Evolutionary conservation across 2,329 filamentous ascomycete genomes (phyloP).

Genomic region (Fusarium metavorans): DNA sequence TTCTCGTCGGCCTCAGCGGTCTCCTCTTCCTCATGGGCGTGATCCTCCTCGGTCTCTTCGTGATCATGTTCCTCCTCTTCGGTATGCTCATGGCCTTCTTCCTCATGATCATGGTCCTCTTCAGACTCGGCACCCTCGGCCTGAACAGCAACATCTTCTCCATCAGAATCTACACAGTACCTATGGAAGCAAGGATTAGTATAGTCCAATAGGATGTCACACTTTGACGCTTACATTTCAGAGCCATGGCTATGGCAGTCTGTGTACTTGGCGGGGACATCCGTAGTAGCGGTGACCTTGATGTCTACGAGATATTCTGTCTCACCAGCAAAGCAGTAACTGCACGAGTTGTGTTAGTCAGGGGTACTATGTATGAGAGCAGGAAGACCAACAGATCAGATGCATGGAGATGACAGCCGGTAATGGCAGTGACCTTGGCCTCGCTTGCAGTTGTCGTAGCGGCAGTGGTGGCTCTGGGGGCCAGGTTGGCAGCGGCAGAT

Average conservation of each 20-base stretch:
- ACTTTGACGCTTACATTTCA: conserved; percentile 60
- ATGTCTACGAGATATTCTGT: conserved; percentile 59
- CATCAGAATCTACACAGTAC: conserved; percentile 70
- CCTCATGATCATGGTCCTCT: conserved; percentile 30
- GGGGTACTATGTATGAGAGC: neutral
- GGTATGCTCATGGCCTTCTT: conserved; percentile 28
- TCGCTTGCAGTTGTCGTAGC: conserved; percentile 39
- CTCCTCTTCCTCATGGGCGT: conserved; percentile 26
- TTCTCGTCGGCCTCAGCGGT: conserved; percentile 28
- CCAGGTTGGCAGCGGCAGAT: conserved; percentile 34
- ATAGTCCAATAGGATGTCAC: neutral
- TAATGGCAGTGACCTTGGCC: conserved; percentile 52
- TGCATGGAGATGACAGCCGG: conserved; percentile 57
- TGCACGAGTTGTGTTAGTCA: conserved; percentile 38
- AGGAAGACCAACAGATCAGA: conserved; percentile 51
- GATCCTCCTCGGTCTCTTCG: conserved; percentile 25
- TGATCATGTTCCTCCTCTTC: conserved; percentile 30
- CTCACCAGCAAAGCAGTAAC: conserved; percentile 58
- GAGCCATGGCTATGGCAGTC: conserved; percentile 72
- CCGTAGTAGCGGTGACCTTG: conserved; percentile 65
- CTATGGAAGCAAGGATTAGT: conserved; percentile 51
- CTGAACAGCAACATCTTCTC: conserved; percentile 70
- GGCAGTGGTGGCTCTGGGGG: conserved; percentile 49
- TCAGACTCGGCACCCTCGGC: conserved; percentile 49
- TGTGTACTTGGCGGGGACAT: conserved; percentile 71